These are phyloP conservation scores for Hymenoscyphus salicellus DNA, from an alignment of 2,329 filamentous ascomycete species.

Conservation along the genomic window DNA sequence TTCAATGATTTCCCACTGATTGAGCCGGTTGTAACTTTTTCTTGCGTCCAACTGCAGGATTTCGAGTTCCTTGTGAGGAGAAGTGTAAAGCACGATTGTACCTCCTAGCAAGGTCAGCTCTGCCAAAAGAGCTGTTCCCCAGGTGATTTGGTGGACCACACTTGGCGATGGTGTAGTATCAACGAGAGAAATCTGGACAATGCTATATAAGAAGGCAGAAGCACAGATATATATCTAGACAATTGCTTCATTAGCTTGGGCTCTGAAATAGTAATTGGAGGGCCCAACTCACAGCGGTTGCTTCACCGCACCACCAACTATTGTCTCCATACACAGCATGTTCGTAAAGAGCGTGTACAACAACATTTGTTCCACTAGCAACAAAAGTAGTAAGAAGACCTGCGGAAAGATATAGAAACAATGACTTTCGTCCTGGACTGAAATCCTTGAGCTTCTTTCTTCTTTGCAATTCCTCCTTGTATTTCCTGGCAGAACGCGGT, in stretches of 20 bases:
- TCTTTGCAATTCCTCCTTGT: slow-evolving; percentile 44
- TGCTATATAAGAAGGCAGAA: slow-evolving; percentile 81
- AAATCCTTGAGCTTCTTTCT: slow-evolving; percentile 50
- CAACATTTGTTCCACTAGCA: slow-evolving; percentile 69
- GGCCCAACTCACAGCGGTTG: slow-evolving; percentile 61
- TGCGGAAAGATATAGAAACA: slow-evolving; percentile 73
- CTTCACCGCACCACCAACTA: slow-evolving; percentile 80
- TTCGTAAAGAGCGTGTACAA: slow-evolving; percentile 68
- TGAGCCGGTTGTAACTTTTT: slow-evolving; percentile 40
- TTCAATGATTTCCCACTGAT: slow-evolving; percentile 61
- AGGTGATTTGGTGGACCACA: slow-evolving; percentile 74
- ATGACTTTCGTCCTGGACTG: slow-evolving; percentile 62
- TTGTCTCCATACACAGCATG: slow-evolving; percentile 45
- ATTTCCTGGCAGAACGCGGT: slow-evolving; percentile 46
- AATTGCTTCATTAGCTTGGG: slow-evolving; percentile 16
- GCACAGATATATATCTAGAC: slow-evolving; percentile 78
- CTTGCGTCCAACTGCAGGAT: slow-evolving; percentile 39
- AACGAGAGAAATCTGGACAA: slow-evolving; percentile 81
- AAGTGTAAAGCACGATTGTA: slow-evolving; percentile 66
- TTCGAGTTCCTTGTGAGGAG: slow-evolving; percentile 59
- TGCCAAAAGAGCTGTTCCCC: slow-evolving; percentile 68
- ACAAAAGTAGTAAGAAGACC: slow-evolving; percentile 72
- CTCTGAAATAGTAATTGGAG: slow-evolving; percentile 14
- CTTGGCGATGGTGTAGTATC: slow-evolving; percentile 81
- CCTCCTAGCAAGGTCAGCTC: slow-evolving; percentile 71